These are phyloP conservation scores for Anthoceros angustus DNA, from an alignment of 225 moss, liverwort and hornwort genomes.

Conservation along the genomic window DNA sequence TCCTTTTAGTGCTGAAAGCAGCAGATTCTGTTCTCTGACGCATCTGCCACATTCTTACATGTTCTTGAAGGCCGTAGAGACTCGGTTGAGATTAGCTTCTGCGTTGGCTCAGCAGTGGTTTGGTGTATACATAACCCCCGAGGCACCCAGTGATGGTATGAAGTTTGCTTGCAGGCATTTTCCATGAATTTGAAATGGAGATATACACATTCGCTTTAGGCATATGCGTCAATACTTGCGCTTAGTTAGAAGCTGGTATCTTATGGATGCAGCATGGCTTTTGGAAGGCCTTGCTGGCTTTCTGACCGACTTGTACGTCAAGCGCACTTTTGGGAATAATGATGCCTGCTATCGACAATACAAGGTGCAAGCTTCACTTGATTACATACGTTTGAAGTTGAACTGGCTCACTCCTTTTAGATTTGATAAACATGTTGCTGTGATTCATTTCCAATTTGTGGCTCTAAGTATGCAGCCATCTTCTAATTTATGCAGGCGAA, in stretches of 20 bases:
- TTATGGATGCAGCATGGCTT: constrained; percentile 60
- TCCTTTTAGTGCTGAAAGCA: too few species aligned
- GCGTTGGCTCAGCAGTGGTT: constrained; percentile 98
- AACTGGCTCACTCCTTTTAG: too few species aligned
- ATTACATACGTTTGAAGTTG: too few species aligned
- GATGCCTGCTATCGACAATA: constrained; percentile 81
- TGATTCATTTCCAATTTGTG: not conserved
- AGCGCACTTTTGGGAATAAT: constrained; percentile 90
- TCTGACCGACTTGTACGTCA: constrained; percentile 78
- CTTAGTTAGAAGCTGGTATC: not conserved
- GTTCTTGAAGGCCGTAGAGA: constrained; percentile 55
- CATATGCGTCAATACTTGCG: too few species aligned
- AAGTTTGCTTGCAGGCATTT: not conserved
- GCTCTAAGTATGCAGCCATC: not conserved
- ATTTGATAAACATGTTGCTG: not conserved
- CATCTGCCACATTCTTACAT: not conserved
- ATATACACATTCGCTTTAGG: too few species aligned
- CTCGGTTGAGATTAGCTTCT: constrained; percentile 75
- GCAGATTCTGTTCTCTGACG: too few species aligned
- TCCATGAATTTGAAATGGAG: not conserved
- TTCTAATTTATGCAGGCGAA: constrained; percentile 44
- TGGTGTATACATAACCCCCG: constrained; percentile 88
- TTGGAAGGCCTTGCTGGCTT: constrained; percentile 93
- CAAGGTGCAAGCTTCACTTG: constrained; percentile 27
- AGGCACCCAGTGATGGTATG: constrained; percentile 84